These are phyloP conservation scores for Penicillium cinerascens DNA, from an alignment of 495 filamentous ascomycete species.

Conservation along the genomic window DNA sequence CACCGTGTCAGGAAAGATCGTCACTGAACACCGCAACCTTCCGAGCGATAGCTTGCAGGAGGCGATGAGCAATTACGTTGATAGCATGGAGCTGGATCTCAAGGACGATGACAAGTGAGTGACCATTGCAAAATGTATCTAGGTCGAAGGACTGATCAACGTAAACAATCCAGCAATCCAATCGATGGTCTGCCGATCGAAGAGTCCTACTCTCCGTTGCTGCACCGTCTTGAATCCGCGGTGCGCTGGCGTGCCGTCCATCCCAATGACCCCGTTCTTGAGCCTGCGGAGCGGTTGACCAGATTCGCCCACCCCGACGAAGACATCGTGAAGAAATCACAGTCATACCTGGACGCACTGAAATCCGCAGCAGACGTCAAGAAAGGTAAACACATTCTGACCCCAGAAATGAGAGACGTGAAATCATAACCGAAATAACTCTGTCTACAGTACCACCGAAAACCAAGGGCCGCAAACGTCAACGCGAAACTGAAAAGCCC, in stretches of 20 bases:
- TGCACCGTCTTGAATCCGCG: slow-evolving; percentile 85
- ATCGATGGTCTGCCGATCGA: slow-evolving; percentile 58
- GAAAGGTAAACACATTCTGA: too few relatives aligned
- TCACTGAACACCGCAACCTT: slow-evolving; percentile 82
- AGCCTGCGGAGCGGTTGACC: slow-evolving; percentile 62
- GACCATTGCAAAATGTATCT: neutral
- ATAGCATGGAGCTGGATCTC: slow-evolving; percentile 81
- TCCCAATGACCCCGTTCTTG: slow-evolving; percentile 63
- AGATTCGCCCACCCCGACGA: slow-evolving; percentile 73
- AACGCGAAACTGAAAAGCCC: slow-evolving; percentile 70
- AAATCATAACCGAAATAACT: neutral
- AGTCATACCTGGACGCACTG: slow-evolving; percentile 57
- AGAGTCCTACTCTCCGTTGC: slow-evolving; percentile 78
- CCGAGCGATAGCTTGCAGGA: slow-evolving; percentile 68
- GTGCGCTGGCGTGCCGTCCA: slow-evolving; percentile 77
- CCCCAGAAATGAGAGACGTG: too few relatives aligned
- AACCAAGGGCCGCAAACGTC: slow-evolving; percentile 66
- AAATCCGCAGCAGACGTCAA: slow-evolving; percentile 75
- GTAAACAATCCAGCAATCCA: neutral
- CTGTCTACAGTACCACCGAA: slow-evolving; percentile 88
- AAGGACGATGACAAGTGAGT: slow-evolving; percentile 69
- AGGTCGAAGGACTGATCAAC: too few relatives aligned
- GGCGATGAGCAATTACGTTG: slow-evolving; percentile 88
- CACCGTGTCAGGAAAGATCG: slow-evolving; percentile 80
- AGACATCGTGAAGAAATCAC: slow-evolving; percentile 54